These are phyloP conservation scores for Paramyrothecium sp. DNA, from an alignment of 2,329 filamentous ascomycete species.

Conservation along the genomic window DNA sequence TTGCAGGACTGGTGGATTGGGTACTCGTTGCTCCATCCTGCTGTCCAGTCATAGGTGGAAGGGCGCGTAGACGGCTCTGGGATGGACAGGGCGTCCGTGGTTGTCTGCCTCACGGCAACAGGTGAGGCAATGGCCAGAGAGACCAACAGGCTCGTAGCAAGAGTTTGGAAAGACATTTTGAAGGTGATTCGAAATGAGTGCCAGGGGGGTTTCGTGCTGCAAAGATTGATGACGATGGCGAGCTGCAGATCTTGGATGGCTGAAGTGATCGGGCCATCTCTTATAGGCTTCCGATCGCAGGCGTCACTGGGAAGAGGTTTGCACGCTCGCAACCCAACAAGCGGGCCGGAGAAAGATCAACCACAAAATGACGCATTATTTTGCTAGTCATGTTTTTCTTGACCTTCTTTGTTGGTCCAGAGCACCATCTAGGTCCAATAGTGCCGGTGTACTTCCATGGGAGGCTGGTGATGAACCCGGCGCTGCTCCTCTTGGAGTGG, in stretches of 20 bases:
- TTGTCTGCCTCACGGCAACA: slow-evolving; percentile 20
- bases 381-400: neutral
- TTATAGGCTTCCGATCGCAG: neutral
- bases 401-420: too few relatives aligned
- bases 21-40: slow-evolving; percentile 31
- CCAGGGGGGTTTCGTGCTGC: neutral
- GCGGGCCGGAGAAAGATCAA: neutral
- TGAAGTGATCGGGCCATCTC: neutral
- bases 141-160: slow-evolving; percentile 19
- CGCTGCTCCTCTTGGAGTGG: neutral
- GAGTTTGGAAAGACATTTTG: slow-evolving; percentile 6
- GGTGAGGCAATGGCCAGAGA: slow-evolving; percentile 24
- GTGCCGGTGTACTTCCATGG: too few relatives aligned
- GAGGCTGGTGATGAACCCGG: too few relatives aligned
- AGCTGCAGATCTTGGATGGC: neutral
- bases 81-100: slow-evolving; percentile 12
- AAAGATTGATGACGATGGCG: neutral
- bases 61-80: slow-evolving; percentile 15
- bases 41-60: slow-evolving; percentile 28
- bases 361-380: neutral
- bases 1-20: slow-evolving; percentile 67
- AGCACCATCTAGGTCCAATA: too few relatives aligned
- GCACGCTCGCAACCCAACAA: neutral
- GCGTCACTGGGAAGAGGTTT: too few relatives aligned
- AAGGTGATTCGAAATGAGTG: neutral